Conservation (phyloP, 768 basidiomycete genomes). For the Tylopilus plumbeoviolaceoides region DNA sequence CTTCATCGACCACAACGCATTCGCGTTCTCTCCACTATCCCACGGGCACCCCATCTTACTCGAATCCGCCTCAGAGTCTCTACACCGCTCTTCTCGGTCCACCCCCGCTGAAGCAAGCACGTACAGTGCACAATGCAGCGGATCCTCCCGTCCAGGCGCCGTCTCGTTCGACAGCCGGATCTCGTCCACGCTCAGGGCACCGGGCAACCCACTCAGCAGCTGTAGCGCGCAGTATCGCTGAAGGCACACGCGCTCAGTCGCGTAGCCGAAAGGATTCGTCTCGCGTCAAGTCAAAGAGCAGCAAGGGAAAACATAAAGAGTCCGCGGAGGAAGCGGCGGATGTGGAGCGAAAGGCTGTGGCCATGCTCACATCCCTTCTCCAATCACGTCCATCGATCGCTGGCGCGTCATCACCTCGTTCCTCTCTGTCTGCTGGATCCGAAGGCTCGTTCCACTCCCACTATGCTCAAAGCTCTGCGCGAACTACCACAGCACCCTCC, state of each 20-base stretch:
- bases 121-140: conserved; percentile 71
- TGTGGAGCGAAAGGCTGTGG: conserved; percentile 80
- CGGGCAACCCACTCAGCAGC: conserved; percentile 10
- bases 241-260: conserved; percentile 44
- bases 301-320: conserved; percentile 51
- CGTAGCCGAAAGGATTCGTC: conserved; percentile 37
- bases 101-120: conserved; percentile 69
- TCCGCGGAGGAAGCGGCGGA: conserved; percentile 36
- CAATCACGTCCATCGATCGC: conserved; percentile 60
- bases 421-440: conserved; percentile 64
- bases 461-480: conserved; percentile 63
- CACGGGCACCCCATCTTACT: conserved; percentile 32
- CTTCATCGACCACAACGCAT: conserved; percentile 25
- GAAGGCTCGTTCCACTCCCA: conserved; percentile 64
- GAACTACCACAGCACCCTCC: conserved; percentile 42
- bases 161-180: conserved; percentile 33
- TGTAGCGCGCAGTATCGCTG: conserved; percentile 42
- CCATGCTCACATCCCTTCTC: conserved; percentile 70
- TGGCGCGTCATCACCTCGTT: conserved; percentile 65
- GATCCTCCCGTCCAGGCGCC: conserved; percentile 62
- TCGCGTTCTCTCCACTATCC: conserved; percentile 44
- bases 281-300: conserved; percentile 35
- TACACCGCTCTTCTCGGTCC: conserved; percentile 74
- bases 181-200: conserved; percentile 22
- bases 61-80: conserved; percentile 52